These are phyloP conservation scores for Rhododendron simsii DNA, from an alignment of 148 eudicot species.

Conservation along the genomic window DNA sequence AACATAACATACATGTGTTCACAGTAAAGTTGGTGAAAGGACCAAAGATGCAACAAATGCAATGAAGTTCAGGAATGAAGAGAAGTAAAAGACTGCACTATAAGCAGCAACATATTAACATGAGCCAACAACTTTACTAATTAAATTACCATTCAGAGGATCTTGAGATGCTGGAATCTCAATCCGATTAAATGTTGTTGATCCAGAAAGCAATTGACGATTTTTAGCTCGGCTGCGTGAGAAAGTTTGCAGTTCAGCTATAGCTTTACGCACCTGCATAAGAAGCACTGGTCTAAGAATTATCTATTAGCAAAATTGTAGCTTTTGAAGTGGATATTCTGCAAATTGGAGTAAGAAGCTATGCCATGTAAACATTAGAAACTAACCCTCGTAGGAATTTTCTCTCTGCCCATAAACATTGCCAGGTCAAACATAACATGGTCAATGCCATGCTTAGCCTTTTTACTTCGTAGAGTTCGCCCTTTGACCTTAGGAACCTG, in stretches of 20 bases:
- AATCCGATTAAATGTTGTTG: slow-evolving; percentile 89
- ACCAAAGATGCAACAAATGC: not conserved
- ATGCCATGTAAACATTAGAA: not conserved
- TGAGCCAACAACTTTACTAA: not conserved
- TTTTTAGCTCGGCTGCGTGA: slow-evolving; percentile 63
- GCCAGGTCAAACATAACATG: slow-evolving; percentile 64
- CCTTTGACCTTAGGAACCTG: slow-evolving; percentile 34
- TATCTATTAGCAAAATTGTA: not conserved
- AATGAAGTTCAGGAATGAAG: not conserved
- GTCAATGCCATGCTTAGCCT: slow-evolving; percentile 53
- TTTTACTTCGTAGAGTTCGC: slow-evolving; percentile 32
- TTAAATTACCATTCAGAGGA: slow-evolving; percentile 70
- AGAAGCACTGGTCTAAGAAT: not conserved
- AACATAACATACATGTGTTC: slow-evolving; percentile 8
- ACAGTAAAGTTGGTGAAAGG: not conserved
- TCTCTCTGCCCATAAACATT: slow-evolving; percentile 64
- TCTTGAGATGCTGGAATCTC: slow-evolving; percentile 65
- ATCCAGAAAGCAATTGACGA: slow-evolving; percentile 75
- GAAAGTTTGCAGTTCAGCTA: slow-evolving; percentile 57
- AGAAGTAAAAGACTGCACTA: not conserved
- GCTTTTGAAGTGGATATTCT: not conserved
- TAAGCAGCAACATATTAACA: not conserved
- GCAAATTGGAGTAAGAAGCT: not conserved
- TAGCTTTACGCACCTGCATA: slow-evolving; percentile 76
- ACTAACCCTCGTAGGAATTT: slow-evolving; percentile 80